Evolutionary conservation across 306 rosid genomes (phyloP).

Genomic region (Vigna unguiculata): DNA sequence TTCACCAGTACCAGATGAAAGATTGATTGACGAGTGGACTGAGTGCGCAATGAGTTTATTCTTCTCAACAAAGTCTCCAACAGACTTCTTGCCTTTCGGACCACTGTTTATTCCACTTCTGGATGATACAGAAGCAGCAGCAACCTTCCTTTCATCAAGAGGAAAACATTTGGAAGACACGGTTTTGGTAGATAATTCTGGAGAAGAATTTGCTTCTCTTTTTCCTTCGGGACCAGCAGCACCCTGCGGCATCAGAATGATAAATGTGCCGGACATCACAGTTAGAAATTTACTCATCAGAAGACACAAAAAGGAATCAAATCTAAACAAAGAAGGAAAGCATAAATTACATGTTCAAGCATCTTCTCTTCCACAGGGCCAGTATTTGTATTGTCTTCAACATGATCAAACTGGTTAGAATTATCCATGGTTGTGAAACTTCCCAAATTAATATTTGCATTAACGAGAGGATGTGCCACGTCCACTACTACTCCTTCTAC

Average conservation of each 20-base stretch:
- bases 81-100: conserved; percentile 49
- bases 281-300: conserved; percentile 20
- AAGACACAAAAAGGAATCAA: conserved; percentile 20
- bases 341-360: conserved; percentile 47
- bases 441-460: conserved; percentile 35
- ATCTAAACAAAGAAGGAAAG: conserved; percentile 33
- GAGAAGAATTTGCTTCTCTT: conserved; percentile 51
- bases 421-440: conserved; percentile 36
- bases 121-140: conserved; percentile 1
- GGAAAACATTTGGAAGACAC: conserved; percentile 42
- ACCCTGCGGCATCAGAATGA: conserved; percentile 56
- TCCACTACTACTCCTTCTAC: conserved; percentile 51
- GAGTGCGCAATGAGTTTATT: conserved; percentile 54
- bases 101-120: conserved; percentile 32
- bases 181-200: conserved; percentile 47
- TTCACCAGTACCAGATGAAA: conserved; percentile 49
- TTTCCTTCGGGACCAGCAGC: conserved; percentile 43
- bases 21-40: conserved; percentile 64
- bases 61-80: conserved; percentile 47
- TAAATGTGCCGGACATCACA: not conserved
- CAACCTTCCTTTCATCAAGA: conserved; percentile 47
- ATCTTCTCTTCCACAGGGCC: conserved; percentile 44
- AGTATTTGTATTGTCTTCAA: conserved; percentile 42
- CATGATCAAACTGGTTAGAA: conserved; percentile 47
- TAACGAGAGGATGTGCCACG: conserved; percentile 37